A percentile compares a stretch with the other conserved stretches of the same genome.
phyloP scores from a whole-genome alignment of 1,284 basidiomycete species.

The Irpex rosettiformis region DNA sequence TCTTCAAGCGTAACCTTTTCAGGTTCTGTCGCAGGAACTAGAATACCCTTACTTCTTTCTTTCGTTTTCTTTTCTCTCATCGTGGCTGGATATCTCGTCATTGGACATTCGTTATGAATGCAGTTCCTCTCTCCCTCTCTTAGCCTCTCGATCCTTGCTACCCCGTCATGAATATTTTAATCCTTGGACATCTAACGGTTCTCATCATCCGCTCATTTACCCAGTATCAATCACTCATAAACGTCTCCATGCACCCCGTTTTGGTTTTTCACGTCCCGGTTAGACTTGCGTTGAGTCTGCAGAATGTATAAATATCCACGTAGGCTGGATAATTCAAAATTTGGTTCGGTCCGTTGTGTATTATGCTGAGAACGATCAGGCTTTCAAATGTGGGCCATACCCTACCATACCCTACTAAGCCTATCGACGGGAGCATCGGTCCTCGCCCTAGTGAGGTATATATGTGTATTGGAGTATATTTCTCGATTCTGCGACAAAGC shows the following conservation, averaged over 20 bases:
- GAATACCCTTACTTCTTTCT: constrained; percentile 13
- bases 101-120: background rate
- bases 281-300: background rate
- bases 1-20: constrained; percentile 82
- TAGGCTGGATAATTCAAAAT: background rate
- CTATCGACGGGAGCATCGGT: too few relatives aligned
- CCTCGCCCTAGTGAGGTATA: too few relatives aligned
- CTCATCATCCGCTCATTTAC: background rate
- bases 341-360: too few relatives aligned
- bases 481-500: too few relatives aligned
- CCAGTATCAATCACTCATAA: background rate
- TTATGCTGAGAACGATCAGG: too few relatives aligned
- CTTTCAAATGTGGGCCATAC: too few relatives aligned
- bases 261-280: background rate
- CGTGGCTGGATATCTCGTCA: background rate
- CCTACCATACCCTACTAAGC: too few relatives aligned
- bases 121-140: background rate
- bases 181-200: background rate
- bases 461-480: too few relatives aligned
- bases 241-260: background rate
- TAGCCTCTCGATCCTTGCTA: background rate
- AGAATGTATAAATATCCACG: background rate
- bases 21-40: constrained; percentile 75
- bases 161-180: background rate
- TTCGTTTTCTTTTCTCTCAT: background rate